Conservation (phyloP, 805 yeast species). For the Lipomyces spencermartinsiae region DNA sequence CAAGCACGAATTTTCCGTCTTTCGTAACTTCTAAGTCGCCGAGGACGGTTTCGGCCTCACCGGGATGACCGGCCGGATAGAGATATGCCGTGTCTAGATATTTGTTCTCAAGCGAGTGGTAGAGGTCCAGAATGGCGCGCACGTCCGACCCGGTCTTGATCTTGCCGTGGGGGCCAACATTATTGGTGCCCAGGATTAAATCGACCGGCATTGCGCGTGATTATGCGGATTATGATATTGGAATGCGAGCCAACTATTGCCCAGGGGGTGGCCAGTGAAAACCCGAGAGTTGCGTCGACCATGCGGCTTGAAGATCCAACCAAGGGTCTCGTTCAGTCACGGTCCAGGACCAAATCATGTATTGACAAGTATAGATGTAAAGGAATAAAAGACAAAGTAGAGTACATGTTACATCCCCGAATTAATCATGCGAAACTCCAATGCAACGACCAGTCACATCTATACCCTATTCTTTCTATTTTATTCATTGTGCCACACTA, state of each 20-base stretch:
- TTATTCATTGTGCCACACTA: slow-evolving; percentile 47
- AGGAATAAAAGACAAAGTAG: neutral
- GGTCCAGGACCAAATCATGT: no score
- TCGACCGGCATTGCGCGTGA: slow-evolving; percentile 18
- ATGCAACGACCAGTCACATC: neutral
- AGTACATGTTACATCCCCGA: neutral
- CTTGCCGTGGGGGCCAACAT: slow-evolving; percentile 27
- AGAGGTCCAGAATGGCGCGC: slow-evolving; percentile 22
- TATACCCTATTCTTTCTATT: neutral
- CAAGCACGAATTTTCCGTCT: slow-evolving; percentile 16
- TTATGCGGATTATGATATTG: neutral
- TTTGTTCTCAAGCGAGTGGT: slow-evolving; percentile 12
- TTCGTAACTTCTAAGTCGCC: slow-evolving; percentile 20
- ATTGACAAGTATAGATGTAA: neutral
- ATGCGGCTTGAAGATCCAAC: no score
- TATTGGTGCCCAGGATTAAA: slow-evolving; percentile 32
- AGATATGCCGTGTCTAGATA: slow-evolving; percentile 27
- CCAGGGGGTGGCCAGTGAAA: no score
- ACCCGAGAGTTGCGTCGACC: no score
- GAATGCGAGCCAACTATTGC: no score
- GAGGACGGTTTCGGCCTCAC: slow-evolving; percentile 27
- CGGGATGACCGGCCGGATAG: slow-evolving; percentile 27
- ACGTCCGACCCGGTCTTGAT: slow-evolving; percentile 10
- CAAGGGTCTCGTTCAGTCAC: no score
- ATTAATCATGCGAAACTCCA: neutral